Evolutionary conservation across 2,329 filamentous ascomycete genomes (phyloP).

Genomic region (Capronia americana): DNA sequence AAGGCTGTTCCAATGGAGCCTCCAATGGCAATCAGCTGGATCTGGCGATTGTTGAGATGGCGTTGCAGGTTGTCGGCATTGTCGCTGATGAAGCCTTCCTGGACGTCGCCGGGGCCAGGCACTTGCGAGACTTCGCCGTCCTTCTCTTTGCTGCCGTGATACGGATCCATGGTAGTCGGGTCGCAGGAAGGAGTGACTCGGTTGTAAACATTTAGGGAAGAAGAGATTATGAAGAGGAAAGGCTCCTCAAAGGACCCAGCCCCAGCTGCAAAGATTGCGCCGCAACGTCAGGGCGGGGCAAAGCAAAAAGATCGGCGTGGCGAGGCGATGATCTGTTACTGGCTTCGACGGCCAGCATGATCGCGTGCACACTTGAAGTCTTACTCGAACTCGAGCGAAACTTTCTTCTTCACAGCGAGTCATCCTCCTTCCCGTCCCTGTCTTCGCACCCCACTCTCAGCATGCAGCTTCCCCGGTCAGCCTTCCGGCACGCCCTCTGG

Average conservation of each 20-base stretch:
- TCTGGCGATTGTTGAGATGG: slow-evolving; percentile 40
- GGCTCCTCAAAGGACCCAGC: neutral
- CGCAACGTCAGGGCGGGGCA: neutral
- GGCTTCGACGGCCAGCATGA: neutral
- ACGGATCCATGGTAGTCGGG: neutral
- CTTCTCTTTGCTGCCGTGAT: slow-evolving; percentile 5
- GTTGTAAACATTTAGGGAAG: neutral
- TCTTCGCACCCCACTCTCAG: neutral
- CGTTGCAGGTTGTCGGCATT: slow-evolving; percentile 18
- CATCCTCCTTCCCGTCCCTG: neutral
- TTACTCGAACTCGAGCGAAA: neutral
- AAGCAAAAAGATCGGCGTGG: neutral
- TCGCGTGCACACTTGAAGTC: neutral
- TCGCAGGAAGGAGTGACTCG: neutral
- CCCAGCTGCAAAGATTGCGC: neutral
- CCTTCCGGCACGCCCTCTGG: neutral
- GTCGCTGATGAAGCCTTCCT: slow-evolving; percentile 6
- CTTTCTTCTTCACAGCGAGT: neutral
- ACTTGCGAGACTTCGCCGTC: neutral
- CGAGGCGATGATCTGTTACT: neutral
- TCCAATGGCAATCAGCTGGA: slow-evolving; percentile 50
- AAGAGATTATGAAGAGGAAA: neutral
- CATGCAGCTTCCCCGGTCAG: neutral
- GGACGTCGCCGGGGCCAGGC: neutral
- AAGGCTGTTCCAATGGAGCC: slow-evolving; percentile 47